phyloP scores from a whole-genome alignment of 192 early-diverging fungal species.

The Podila minutissima region DNA sequence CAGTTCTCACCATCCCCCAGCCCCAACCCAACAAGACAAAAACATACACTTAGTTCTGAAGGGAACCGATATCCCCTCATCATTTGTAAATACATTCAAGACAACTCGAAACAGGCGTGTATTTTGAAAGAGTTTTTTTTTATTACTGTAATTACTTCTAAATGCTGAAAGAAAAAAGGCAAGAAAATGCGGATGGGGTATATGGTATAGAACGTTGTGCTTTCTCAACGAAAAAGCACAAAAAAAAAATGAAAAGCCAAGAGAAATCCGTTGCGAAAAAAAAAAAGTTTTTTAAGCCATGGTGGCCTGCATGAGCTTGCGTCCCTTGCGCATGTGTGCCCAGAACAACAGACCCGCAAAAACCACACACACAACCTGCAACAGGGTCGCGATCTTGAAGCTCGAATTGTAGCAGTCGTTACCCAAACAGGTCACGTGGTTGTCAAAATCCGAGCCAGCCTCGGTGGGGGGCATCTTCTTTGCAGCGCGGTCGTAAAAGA shows the following conservation, averaged over 20 bases:
- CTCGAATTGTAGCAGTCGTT: conserved; percentile 30
- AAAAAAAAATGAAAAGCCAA: neutral
- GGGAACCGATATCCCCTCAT: too few relatives aligned
- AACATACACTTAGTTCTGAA: too few relatives aligned
- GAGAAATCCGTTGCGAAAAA: neutral
- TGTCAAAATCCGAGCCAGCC: neutral
- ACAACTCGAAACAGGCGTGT: too few relatives aligned
- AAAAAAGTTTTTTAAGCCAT: conserved; percentile 2
- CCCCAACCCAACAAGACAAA: too few relatives aligned
- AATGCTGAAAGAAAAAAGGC: too few relatives aligned
- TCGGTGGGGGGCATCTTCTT: conserved; percentile 9
- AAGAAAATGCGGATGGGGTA: too few relatives aligned
- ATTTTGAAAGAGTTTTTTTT: too few relatives aligned
- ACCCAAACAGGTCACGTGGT: conserved; percentile 31
- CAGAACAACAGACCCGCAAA: conserved; percentile 44
- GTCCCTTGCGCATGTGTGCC: conserved; percentile 44
- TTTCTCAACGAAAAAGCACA: too few relatives aligned
- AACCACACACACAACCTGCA: conserved; percentile 38
- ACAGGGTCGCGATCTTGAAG: conserved; percentile 41
- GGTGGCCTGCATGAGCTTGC: conserved; percentile 21
- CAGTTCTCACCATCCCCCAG: too few relatives aligned
- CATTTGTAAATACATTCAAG: too few relatives aligned
- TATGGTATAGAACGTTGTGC: too few relatives aligned
- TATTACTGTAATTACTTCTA: too few relatives aligned
- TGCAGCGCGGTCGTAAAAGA: conserved; percentile 45